Evolutionary conservation across 2,329 filamentous ascomycete genomes (phyloP).

Genomic region (Neonectria magnoliae): DNA sequence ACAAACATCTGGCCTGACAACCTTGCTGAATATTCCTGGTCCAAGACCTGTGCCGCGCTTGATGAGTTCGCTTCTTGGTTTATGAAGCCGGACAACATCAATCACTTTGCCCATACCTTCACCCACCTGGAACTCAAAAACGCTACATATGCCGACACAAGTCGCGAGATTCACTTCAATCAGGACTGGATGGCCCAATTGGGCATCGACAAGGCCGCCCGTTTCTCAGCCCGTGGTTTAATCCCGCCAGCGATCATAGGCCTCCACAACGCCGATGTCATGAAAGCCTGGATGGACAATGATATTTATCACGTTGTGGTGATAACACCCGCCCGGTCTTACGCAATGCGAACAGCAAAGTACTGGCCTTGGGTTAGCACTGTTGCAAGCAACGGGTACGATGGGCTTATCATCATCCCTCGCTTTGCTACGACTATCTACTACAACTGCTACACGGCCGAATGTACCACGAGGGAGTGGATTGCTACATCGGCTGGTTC

Average conservation of each 20-base stretch:
- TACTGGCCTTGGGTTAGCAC: slow-evolving; percentile 34
- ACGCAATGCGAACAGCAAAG: slow-evolving; percentile 14
- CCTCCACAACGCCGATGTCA: slow-evolving; percentile 31
- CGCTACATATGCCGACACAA: slow-evolving; percentile 30
- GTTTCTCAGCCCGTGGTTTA: slow-evolving; percentile 24
- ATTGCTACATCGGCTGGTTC: slow-evolving; percentile 28
- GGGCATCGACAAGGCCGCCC: slow-evolving; percentile 30
- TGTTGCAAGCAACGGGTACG: slow-evolving; percentile 29
- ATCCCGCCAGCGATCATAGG: slow-evolving; percentile 33
- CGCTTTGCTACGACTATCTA: slow-evolving; percentile 32
- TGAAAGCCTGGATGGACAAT: slow-evolving; percentile 31
- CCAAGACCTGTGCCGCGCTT: slow-evolving; percentile 24
- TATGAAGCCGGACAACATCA: slow-evolving; percentile 24
- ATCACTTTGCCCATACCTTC: slow-evolving; percentile 32
- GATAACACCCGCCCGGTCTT: slow-evolving; percentile 29
- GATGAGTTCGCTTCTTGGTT: slow-evolving; percentile 33
- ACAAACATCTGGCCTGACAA: slow-evolving; percentile 18
- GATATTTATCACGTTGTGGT: slow-evolving; percentile 29
- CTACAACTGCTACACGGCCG: slow-evolving; percentile 31
- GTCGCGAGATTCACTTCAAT: slow-evolving; percentile 32
- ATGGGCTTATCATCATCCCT: slow-evolving; percentile 24
- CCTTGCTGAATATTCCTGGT: slow-evolving; percentile 24
- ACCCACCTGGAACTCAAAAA: slow-evolving; percentile 33
- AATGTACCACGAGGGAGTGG: slow-evolving; percentile 29
- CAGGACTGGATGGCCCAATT: slow-evolving; percentile 33